These are phyloP conservation scores for Thraustotheca clavata DNA, from an alignment of 352 stramenopile genomes.

Conservation along the genomic window DNA sequence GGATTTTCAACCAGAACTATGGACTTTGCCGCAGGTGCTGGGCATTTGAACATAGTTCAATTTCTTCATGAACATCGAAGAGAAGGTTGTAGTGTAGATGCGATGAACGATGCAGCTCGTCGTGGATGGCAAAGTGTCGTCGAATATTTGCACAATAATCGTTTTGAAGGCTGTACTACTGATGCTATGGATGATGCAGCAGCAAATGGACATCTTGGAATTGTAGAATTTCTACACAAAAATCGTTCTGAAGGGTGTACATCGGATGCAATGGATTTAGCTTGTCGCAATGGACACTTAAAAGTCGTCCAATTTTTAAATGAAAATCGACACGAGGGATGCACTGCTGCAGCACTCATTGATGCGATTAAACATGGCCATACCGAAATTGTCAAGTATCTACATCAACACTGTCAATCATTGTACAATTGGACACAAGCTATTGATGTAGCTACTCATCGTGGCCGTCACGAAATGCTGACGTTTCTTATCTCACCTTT, in stretches of 20 bases:
- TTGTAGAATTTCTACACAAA: not conserved
- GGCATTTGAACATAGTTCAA: constrained; percentile 4
- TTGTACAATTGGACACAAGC: not conserved
- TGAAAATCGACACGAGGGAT: not conserved
- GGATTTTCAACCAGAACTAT: constrained; percentile 14
- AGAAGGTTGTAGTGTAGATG: not conserved
- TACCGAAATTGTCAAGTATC: not conserved
- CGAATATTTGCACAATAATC: not conserved
- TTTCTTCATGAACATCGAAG: constrained; percentile 8
- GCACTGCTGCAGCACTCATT: not conserved
- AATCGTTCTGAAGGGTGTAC: not conserved
- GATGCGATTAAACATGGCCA: not conserved
- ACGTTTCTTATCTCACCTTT: no score
- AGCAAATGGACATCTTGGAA: not conserved
- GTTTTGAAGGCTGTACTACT: not conserved
- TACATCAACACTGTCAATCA: not conserved
- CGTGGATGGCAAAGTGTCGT: not conserved
- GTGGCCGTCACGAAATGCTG: constrained; percentile 1
- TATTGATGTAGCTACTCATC: not conserved
- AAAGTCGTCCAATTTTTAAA: not conserved
- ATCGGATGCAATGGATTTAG: not conserved
- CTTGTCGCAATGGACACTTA: not conserved
- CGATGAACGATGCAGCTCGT: not conserved
- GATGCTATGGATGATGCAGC: not conserved
- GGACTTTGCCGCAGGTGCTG: constrained; percentile 4